phyloP scores from a whole-genome alignment of 2,329 filamentous ascomycete genomes.

The Trichoderma endophyticum region DNA sequence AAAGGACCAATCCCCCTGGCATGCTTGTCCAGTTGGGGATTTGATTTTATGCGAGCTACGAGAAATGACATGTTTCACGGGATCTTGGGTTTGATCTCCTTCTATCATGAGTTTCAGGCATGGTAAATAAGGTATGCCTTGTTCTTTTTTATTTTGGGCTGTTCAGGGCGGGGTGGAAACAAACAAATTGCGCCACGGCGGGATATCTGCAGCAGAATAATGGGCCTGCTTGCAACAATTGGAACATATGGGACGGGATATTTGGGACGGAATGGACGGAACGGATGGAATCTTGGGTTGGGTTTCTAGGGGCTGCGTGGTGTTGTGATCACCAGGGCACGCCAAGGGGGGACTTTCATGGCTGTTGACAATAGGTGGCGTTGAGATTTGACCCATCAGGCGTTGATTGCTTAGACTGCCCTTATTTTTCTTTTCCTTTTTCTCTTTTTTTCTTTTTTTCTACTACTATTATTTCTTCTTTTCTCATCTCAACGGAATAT shows the following conservation, averaged over 20 bases:
- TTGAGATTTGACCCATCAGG: constrained; percentile 11
- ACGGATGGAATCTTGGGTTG: constrained; percentile 4
- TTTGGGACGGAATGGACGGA: constrained; percentile 8
- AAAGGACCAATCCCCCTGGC: background rate
- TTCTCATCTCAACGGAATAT: background rate
- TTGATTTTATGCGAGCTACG: constrained; percentile 16
- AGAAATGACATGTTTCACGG: constrained; percentile 17
- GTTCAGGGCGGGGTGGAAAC: constrained; percentile 6
- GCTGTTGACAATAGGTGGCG: constrained; percentile 14
- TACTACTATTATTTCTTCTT: background rate
- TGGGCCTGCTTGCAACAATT: constrained; percentile 3
- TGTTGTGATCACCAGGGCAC: background rate
- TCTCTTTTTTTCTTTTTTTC: background rate
- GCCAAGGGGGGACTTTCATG: constrained; percentile 2
- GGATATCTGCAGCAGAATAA: constrained; percentile 1
- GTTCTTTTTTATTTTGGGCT: constrained; percentile 1
- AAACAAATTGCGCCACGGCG: constrained; percentile 12
- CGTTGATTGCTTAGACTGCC: constrained; percentile 12
- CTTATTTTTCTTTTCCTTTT: background rate
- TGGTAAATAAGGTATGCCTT: constrained; percentile 11
- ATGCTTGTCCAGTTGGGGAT: background rate
- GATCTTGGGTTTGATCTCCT: background rate
- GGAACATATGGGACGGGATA: constrained; percentile 10
- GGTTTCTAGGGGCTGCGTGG: background rate
- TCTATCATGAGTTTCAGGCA: constrained; percentile 1